phyloP scores from a whole-genome alignment of 768 basidiomycete species.

The Russula earlei region DNA sequence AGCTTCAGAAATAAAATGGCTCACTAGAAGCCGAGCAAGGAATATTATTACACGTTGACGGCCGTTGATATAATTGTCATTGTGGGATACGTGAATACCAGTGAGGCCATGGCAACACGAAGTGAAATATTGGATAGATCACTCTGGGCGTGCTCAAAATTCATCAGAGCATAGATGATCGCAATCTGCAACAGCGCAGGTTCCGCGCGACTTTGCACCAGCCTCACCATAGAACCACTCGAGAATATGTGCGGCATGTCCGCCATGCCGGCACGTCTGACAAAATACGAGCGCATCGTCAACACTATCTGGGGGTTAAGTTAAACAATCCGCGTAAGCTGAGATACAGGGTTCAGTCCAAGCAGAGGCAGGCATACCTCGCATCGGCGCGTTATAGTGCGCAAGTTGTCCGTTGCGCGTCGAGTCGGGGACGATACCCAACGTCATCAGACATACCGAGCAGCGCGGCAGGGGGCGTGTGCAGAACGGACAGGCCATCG shows the following conservation, averaged over 20 bases:
- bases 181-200: conserved; percentile 23
- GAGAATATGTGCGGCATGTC: conserved; percentile 76
- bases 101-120: neutral
- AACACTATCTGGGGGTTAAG: conserved; percentile 75
- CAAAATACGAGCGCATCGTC: conserved; percentile 80
- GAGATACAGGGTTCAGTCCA: neutral
- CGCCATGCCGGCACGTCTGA: conserved; percentile 79
- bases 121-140: neutral
- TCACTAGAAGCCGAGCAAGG: neutral
- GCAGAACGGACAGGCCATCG: conserved; percentile 61
- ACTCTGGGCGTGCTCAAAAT: neutral
- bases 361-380: conserved; percentile 48
- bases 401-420: conserved; percentile 50
- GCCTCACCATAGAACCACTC: conserved; percentile 76
- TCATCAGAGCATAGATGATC: conserved; percentile 19
- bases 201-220: conserved; percentile 34
- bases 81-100: neutral
- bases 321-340: neutral
- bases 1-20: conserved; percentile 17
- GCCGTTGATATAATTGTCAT: neutral
- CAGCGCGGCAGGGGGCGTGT: conserved; percentile 63
- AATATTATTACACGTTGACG: neutral
- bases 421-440: conserved; percentile 56
- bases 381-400: conserved; percentile 34
- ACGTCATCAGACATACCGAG: conserved; percentile 72